Base-by-base conservation (phyloP, 2,329 filamentous ascomycete genomes). In the Aurifilum marmelostoma region DNA sequence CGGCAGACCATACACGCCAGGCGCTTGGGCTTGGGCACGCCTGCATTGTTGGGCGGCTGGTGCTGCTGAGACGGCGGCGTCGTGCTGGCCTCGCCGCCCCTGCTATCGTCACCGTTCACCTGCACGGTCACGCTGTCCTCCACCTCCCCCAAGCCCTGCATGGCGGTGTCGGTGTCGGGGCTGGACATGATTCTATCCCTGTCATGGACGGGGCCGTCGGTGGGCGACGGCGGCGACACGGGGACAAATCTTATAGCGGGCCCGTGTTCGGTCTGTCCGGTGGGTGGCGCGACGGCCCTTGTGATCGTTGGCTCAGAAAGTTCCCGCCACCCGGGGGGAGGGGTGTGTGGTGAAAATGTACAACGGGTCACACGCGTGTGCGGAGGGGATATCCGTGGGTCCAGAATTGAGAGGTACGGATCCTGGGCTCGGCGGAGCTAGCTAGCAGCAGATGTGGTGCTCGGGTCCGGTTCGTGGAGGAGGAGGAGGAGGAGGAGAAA, bases 1-100 rank as follows among this genome's bases (percentile, higher is more conserved):
- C 95, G 87, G 78, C 96, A 99, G 72, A 98, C 90, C 77, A 97
- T 92, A 79, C 96, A 99, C 50, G 96, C 96, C 75, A 98, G 92
- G 74, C 95, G 89, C 84, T 98, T 98, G n/a, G 91, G 90, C 75
- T 92, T 92, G 63, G 92, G 90, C 29, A 93, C 84, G 74, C 79
- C 84, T 63, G 82, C 79, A 72, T 89, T 89, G 73, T 86, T 69
- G 27, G 69, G 61, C 21, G 67, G 69, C 24, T 85, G 71, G 79
- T 78, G 54, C 67, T 67, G 69, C 29, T 85, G 71, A n/a, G n/a
- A n/a, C 79, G 78, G 56, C 67, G 78, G 75, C 66, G 78, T 71
- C 41, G 73, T 71, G 68, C 76, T 73, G 71, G 77, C 74, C 69
- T 80, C 80, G 67, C 78, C 74, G 69, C 80, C 80, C 67, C 78